Conservation (phyloP, 2,329 filamentous ascomycete species). For the Chrysosporium queenslandicum region DNA sequence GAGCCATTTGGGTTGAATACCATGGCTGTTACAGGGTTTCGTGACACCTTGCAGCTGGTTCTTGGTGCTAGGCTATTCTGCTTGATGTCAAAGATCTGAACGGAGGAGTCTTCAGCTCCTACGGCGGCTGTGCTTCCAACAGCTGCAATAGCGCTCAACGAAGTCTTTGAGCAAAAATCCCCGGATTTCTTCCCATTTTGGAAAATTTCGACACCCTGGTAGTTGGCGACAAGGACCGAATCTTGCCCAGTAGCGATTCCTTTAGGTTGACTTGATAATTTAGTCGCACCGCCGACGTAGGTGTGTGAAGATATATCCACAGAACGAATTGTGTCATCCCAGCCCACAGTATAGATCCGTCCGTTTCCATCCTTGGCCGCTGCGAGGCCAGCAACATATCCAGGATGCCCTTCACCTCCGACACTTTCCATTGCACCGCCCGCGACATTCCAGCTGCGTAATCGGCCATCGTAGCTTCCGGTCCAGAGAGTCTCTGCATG, state of each 20-base stretch:
- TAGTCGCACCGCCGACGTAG: conserved; percentile 59
- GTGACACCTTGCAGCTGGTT: conserved; percentile 56
- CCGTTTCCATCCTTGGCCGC: conserved; percentile 42
- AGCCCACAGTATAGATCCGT: conserved; percentile 74
- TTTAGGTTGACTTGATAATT: conserved; percentile 71
- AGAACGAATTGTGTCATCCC: conserved; percentile 82
- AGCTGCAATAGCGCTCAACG: conserved; percentile 63
- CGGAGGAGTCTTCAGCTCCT: conserved; percentile 61
- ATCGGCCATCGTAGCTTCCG: conserved; percentile 81
- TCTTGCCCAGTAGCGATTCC: conserved; percentile 50
- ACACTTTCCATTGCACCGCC: conserved; percentile 59
- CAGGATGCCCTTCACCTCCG: conserved; percentile 73
- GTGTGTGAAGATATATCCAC: conserved; percentile 65
- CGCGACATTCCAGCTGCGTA: conserved; percentile 71
- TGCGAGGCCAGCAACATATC: conserved; percentile 71
- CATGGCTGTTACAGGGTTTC: conserved; percentile 65
- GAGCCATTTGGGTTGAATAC: conserved; percentile 71
- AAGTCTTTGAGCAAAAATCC: conserved; percentile 51
- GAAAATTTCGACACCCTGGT: conserved; percentile 50
- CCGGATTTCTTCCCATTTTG: conserved; percentile 51
- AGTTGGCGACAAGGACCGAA: conserved; percentile 49
- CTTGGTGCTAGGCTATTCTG: conserved; percentile 47
- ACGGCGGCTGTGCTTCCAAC: conserved; percentile 60
- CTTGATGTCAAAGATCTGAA: conserved; percentile 62
- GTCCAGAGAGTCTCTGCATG: conserved; percentile 61